A percentile compares a stretch with the other conserved stretches of the same genome.
Conservation (phyloP, 768 basidiomycete genomes). For the Termitomyces sp. region DNA sequence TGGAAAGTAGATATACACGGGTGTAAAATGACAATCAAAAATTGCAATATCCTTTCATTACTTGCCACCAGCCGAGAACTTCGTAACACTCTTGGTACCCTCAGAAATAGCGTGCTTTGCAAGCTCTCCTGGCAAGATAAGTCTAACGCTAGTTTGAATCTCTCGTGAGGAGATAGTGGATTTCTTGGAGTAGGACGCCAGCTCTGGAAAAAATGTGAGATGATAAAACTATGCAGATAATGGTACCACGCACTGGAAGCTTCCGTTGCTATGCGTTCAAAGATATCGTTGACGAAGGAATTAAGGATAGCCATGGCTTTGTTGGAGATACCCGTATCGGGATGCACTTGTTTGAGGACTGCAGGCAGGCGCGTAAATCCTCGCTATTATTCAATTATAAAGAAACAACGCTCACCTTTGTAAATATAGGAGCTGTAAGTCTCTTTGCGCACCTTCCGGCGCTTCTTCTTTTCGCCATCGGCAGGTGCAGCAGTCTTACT, state of each 20-base stretch:
- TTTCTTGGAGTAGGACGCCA: constrained; percentile 85
- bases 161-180: constrained; percentile 90
- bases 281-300: constrained; percentile 84
- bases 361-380: neutral
- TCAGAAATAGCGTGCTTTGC: constrained; percentile 89
- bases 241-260: constrained; percentile 52
- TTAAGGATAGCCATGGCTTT: constrained; percentile 83
- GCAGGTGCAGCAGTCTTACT: constrained; percentile 34
- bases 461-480: constrained; percentile 76
- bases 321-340: constrained; percentile 91
- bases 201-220: constrained; percentile 50
- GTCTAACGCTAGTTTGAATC: constrained; percentile 80
- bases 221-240: constrained; percentile 17
- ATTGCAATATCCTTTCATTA: constrained; percentile 15
- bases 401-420: constrained; percentile 48
- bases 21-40: neutral
- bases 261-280: constrained; percentile 75
- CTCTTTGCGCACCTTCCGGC: constrained; percentile 77
- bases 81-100: constrained; percentile 35
- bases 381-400: neutral
- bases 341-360: constrained; percentile 92
- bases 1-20: constrained; percentile 8
- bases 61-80: constrained; percentile 53
- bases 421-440: constrained; percentile 86
- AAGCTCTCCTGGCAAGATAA: constrained; percentile 83